Base-by-base conservation (phyloP, 805 yeast species). In the Candida maris region DNA sequence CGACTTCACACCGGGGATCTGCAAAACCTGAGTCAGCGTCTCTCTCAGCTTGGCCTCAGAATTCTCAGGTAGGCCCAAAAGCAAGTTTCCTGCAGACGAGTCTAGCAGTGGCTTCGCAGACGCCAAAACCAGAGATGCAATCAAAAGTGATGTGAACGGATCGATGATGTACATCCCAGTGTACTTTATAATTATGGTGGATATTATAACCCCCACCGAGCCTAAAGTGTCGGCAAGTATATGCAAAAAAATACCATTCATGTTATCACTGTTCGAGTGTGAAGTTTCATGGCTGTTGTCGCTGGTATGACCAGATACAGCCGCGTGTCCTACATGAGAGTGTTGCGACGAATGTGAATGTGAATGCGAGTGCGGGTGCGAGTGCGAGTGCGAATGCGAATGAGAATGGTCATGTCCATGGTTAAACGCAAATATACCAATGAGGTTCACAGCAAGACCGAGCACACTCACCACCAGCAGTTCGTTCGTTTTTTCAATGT, bases 151-250 rank as follows among this genome's bases (percentile, higher is more conserved):
- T 0, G 97, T 94, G 15, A 93, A 61, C 2, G 99, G 97, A 55
- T 93, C 99, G 54, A 91, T 82, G 1, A 95, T 81, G 37, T 79
- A 74, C 77, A 85, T 75, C 13, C 77, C 76, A 7, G 73, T 62
- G 22, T 78, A 51, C 40, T 80, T 77, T 6, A 91, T 84, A 26
- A 93, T 62, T 4, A 87, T 37, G 0, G 98, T 91, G 0, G 97
- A 88, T 1, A 87, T 60, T n/a, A 93, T 89, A 13, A 94, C 99
- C 5, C 97, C 97, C 0, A 89, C 95, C 0, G 97, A 91, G 0
- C 99, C 99, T 27, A 93, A 65, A 0, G 97, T 89, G 52, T 93
- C 99, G 0, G 99, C 99, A 30, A 93, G 57, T 20, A 93, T 85
- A 51, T 93, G 99, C 30, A 93, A 65, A 52, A 93, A 93, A 4